Evolutionary conservation across 2,329 filamentous ascomycete species (phyloP).

Genomic region (Ophiostoma tasmaniense): DNA sequence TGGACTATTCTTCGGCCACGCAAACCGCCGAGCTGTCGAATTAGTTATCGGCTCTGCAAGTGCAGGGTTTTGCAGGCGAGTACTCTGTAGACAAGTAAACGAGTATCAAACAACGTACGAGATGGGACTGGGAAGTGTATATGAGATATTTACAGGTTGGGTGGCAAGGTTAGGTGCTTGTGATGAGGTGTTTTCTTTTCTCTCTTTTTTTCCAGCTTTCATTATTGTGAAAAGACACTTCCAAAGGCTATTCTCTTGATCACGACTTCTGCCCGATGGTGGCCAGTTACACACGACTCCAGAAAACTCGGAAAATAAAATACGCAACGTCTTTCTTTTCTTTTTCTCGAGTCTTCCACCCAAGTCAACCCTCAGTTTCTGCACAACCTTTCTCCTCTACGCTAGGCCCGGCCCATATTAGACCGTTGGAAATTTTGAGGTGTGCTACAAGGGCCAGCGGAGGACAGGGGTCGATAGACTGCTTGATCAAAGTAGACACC

Average conservation of each 20-base stretch:
- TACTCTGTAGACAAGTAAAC: background rate
- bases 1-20: background rate
- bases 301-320: background rate
- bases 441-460: background rate
- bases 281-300: background rate
- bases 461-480: background rate
- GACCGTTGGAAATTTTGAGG: background rate
- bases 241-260: no score
- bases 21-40: background rate
- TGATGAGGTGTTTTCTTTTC: conserved; percentile 3
- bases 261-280: background rate
- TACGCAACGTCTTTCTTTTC: background rate
- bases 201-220: background rate
- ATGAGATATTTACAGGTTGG: background rate
- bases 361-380: no score
- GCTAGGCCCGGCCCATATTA: conserved; percentile 8
- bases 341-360: background rate
- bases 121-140: background rate
- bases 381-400: background rate
- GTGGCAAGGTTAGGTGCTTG: background rate
- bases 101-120: background rate
- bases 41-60: background rate
- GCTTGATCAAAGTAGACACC: background rate
- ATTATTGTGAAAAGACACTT: background rate
- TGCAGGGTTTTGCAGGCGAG: background rate